Percentiles rank a stretch among this genome's conserved stretches.
Evolutionary conservation across 1,139 yeast genomes (phyloP).

Genomic region (Saccharomycopsis hybrid): DNA sequence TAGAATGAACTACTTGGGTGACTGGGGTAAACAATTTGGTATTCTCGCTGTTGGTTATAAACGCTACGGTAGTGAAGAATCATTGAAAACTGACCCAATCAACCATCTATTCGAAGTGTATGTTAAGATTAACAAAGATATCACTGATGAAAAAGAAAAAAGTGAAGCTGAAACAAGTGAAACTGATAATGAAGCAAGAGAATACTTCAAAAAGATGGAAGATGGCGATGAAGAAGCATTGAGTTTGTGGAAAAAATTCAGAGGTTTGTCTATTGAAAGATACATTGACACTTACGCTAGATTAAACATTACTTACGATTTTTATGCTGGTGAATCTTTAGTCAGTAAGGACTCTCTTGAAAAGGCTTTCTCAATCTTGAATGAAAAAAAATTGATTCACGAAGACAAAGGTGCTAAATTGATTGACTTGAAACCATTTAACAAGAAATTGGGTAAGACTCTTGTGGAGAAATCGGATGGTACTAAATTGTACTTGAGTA

Average conservation of each 20-base stretch:
- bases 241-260: conserved; percentile 78
- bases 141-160: conserved; percentile 66
- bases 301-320: conserved; percentile 80
- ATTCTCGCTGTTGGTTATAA: conserved; percentile 88
- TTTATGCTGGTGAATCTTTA: conserved; percentile 94
- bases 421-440: conserved; percentile 78
- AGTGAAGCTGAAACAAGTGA: conserved; percentile 40
- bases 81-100: conserved; percentile 72
- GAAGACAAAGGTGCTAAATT: conserved; percentile 91
- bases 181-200: conserved; percentile 82
- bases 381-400: conserved; percentile 64
- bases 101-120: conserved; percentile 93
- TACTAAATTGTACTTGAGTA: conserved; percentile 86
- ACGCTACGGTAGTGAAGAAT: conserved; percentile 75
- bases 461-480: conserved; percentile 95
- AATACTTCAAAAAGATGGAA: conserved; percentile 87
- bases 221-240: conserved; percentile 83
- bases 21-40: conserved; percentile 99
- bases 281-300: conserved; percentile 87
- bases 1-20: conserved; percentile 93
- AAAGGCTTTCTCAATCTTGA: conserved; percentile 54
- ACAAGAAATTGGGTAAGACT: conserved; percentile 91
- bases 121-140: conserved; percentile 78
- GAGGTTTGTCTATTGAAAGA: conserved; percentile 81
- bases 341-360: conserved; percentile 73